Base-by-base conservation (phyloP, 495 filamentous ascomycete species). In the Talaromyces adpressus region DNA sequence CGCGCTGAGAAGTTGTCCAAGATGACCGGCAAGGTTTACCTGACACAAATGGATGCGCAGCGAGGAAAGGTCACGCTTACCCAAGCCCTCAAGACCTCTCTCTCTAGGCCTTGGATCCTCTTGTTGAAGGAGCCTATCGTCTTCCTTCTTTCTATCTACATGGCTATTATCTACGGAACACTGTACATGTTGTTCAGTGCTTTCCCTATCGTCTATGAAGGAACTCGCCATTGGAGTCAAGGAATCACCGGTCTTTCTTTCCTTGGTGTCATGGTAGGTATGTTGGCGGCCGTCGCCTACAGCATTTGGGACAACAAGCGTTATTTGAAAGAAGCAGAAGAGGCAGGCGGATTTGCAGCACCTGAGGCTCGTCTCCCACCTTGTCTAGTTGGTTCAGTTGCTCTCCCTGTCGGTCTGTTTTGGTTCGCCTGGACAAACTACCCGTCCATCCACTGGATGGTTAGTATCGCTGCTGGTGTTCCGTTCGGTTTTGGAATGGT, bases 181-280 rank as follows among this genome's bases (percentile, higher is more conserved):
- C 73, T 93, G 12, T 96, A 94, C 73, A 84, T 96, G 64, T 81
- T 94, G 66, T 96, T 97, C 74, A 86, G 91, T 30, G 90, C 90
- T 23, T 82, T 81, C 70, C 92, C 92, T 5, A 88, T 95, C 61
- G 87, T 96, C 59, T 96, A 91, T 74, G 78, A 84, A 27, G 70
- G 84, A 27, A 69, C 86, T 62, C 89, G 91, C 32, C 85, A 86
- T 66, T 96, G 92, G 92, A 82, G 81, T 41, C 79, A 87, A 45
- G 87, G 89, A 51, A 70, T 90, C 36, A 80, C 85, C 1, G 90
- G 90, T n/a, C 84, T 96, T 2, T 79, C 91, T 6, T 96, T 94
- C 75, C 69, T 87, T 4, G 91, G 91, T 29, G 92, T 97, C 61
- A 91, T 90, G 65, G 74, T 90, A 63, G 92, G 92, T 65, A 95